Evolutionary conservation across 176 grass and related monocot genomes (phyloP).

Genomic region (Miscanthus lutarioriparius): DNA sequence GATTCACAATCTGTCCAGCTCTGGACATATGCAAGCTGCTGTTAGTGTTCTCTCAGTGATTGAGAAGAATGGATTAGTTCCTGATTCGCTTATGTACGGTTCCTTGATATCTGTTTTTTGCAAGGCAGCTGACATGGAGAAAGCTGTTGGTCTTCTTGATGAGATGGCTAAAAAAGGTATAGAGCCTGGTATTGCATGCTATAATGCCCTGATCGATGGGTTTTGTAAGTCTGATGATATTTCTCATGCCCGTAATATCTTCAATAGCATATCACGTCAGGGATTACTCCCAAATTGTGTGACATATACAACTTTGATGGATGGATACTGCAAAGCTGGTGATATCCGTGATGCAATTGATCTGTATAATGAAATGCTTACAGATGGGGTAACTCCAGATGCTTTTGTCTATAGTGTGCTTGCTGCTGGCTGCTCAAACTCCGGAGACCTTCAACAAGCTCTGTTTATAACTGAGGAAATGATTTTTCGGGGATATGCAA

Average conservation of each 20-base stretch:
- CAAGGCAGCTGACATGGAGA: conserved; percentile 50
- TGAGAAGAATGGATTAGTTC: conserved; percentile 56
- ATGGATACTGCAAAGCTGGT: conserved; percentile 64
- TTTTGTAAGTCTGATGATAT: conserved; percentile 71
- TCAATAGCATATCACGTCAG: conserved; percentile 40
- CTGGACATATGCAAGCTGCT: conserved; percentile 55
- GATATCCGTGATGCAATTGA: conserved; percentile 47
- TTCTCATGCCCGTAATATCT: conserved; percentile 45
- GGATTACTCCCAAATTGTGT: conserved; percentile 59
- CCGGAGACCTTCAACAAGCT: conserved; percentile 35
- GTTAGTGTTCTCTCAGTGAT: conserved; percentile 62
- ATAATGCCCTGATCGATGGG: conserved; percentile 63
- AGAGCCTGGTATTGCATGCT: conserved; percentile 58
- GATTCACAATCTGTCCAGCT: conserved; percentile 58
- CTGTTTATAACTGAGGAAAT: conserved; percentile 43
- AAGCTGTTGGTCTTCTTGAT: conserved; percentile 62
- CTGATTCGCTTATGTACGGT: conserved; percentile 67
- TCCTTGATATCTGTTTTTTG: conserved; percentile 68
- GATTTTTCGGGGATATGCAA: conserved; percentile 37
- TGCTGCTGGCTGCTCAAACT: conserved; percentile 47
- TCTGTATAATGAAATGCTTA: conserved; percentile 71
- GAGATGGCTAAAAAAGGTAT: conserved; percentile 69
- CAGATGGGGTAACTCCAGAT: conserved; percentile 57
- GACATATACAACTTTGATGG: conserved; percentile 70
- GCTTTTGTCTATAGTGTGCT: conserved; percentile 47